A percentile compares a stretch with the other conserved stretches of the same genome.
Evolutionary conservation across 78 protist species (phyloP).

Genomic region (Emiliania huxleyi): DNA sequence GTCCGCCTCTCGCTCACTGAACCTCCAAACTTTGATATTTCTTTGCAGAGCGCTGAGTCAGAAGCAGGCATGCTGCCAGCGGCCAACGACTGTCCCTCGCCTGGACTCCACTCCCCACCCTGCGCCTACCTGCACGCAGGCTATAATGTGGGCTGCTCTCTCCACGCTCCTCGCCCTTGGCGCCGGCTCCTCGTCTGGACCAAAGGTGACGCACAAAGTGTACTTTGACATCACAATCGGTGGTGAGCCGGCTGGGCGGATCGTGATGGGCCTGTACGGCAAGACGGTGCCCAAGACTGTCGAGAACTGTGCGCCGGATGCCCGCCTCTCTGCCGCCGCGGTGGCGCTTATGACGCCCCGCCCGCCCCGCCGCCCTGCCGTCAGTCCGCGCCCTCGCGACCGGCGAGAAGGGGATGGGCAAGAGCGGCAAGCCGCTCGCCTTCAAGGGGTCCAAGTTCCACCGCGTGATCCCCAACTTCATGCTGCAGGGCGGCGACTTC

Average conservation of each 20-base stretch:
- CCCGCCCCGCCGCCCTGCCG: too few species aligned
- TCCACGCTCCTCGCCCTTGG: not conserved
- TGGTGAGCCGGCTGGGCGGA: conserved; percentile 27
- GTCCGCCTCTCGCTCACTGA: too few species aligned
- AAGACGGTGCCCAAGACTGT: conserved; percentile 81
- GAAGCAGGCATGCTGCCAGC: too few species aligned
- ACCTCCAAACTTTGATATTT: too few species aligned
- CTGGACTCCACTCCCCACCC: not conserved
- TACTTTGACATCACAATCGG: conserved; percentile 27
- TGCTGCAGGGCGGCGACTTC: too few species aligned
- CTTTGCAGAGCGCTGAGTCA: too few species aligned
- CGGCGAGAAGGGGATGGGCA: conserved; percentile 6
- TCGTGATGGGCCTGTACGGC: conserved; percentile 38
- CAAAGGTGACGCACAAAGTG: conserved; percentile 21
- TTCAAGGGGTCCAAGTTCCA: conserved; percentile 50
- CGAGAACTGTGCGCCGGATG: too few species aligned
- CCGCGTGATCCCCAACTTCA: conserved; percentile 31
- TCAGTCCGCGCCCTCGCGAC: conserved; percentile 81
- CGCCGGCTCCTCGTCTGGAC: not conserved
- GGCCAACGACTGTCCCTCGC: too few species aligned
- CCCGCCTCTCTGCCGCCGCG: too few species aligned
- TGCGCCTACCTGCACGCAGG: not conserved
- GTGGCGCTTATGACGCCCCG: too few species aligned
- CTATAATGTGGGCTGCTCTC: not conserved
- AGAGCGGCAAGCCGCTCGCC: not conserved